Percentiles rank a stretch among this genome's conserved stretches.
Conservation (phyloP, 2,329 filamentous ascomycete genomes). For the Coniochaeta prunicola region DNA sequence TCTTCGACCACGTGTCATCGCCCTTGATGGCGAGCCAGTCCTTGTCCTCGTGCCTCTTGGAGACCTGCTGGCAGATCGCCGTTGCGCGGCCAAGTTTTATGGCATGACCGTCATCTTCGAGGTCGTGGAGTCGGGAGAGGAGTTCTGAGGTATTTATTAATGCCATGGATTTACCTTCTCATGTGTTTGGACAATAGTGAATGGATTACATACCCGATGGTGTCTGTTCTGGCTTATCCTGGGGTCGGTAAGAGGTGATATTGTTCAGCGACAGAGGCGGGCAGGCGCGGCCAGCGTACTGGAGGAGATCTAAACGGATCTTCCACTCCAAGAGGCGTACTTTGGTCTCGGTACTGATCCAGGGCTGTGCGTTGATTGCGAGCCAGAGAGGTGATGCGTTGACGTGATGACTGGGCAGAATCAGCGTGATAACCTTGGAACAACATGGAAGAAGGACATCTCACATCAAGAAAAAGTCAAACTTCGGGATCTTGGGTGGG, state of each 20-base stretch:
- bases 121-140: slow-evolving; percentile 35
- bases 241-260: slow-evolving; percentile 53
- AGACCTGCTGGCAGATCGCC: slow-evolving; percentile 51
- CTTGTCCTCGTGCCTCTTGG: slow-evolving; percentile 33
- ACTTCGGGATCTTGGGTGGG: slow-evolving; percentile 58
- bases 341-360: slow-evolving; percentile 54
- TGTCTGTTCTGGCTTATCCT: slow-evolving; percentile 24
- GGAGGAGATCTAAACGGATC: slow-evolving; percentile 62
- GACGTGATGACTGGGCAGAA: slow-evolving; percentile 60
- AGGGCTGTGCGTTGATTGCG: slow-evolving; percentile 52
- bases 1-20: slow-evolving; percentile 51
- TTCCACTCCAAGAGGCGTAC: slow-evolving; percentile 74
- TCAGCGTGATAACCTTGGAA: not conserved
- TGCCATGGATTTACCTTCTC: not conserved
- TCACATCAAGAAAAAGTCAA: slow-evolving; percentile 71
- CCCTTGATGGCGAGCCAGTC: slow-evolving; percentile 46
- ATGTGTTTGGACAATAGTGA: not conserved
- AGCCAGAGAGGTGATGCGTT: slow-evolving; percentile 70
- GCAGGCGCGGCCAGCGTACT: slow-evolving; percentile 64
- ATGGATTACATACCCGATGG: slow-evolving; percentile 30
- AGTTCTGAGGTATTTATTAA: slow-evolving; percentile 27
- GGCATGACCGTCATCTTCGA: slow-evolving; percentile 73
- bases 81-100: slow-evolving; percentile 69
- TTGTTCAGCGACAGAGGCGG: slow-evolving; percentile 53
- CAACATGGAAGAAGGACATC: slow-evolving; percentile 11